These are phyloP conservation scores for Prunus campanulata DNA, from an alignment of 306 rosid species.

Conservation along the genomic window DNA sequence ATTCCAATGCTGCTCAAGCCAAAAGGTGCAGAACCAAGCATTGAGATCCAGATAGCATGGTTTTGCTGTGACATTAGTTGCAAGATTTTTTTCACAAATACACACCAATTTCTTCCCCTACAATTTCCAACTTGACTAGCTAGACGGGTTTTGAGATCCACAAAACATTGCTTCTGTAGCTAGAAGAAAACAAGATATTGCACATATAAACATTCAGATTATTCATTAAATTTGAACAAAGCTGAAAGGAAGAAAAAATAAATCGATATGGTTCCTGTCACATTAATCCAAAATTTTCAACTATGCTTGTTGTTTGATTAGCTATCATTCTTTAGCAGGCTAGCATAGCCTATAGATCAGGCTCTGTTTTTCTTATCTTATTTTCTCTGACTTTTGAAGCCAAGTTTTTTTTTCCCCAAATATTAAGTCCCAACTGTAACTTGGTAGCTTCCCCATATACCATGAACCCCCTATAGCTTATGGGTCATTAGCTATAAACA, in stretches of 20 bases:
- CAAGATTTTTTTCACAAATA: slow-evolving; percentile 7
- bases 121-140: background rate
- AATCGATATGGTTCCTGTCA: background rate
- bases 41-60: slow-evolving; percentile 13
- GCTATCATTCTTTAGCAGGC: background rate
- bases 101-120: background rate
- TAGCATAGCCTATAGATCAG: background rate
- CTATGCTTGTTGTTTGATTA: background rate
- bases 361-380: background rate
- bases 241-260: background rate
- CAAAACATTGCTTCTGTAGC: background rate
- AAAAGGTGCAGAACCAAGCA: slow-evolving; percentile 10
- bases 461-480: background rate
- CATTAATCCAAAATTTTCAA: background rate
- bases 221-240: background rate
- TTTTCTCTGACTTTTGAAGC: background rate
- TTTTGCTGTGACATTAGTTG: background rate
- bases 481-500: background rate
- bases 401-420: background rate
- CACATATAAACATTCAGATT: slow-evolving; percentile 3
- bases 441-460: no score
- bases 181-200: background rate
- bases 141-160: background rate
- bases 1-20: background rate
- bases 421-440: no score